Percentiles rank a stretch among this genome's conserved stretches.
phyloP scores from a whole-genome alignment of 192 early-diverging fungal genomes.

The Gonapodya prolifera region DNA sequence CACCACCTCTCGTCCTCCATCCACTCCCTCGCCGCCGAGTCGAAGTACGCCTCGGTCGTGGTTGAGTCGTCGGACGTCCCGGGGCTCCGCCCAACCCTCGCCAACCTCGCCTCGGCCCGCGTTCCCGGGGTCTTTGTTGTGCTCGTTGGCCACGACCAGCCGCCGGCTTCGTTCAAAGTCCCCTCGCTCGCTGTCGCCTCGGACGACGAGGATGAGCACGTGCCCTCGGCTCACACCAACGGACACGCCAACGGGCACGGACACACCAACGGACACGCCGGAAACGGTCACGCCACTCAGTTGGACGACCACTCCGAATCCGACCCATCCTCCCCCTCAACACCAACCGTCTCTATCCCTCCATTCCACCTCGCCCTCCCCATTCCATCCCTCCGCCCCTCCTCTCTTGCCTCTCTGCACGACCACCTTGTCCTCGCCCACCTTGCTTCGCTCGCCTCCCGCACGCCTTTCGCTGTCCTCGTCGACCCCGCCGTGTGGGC shows the following conservation, averaged over 20 bases:
- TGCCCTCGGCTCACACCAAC: not conserved
- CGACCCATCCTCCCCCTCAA: too few relatives aligned
- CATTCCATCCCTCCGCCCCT: not conserved
- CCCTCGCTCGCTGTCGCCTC: not conserved
- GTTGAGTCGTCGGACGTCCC: not conserved
- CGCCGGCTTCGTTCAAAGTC: not conserved
- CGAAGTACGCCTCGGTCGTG: not conserved
- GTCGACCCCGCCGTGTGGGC: not conserved
- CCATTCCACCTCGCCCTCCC: not conserved
- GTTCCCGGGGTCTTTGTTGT: not conserved
- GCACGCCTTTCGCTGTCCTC: not conserved
- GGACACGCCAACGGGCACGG: not conserved
- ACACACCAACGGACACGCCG: not conserved
- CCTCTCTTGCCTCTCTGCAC: not conserved
- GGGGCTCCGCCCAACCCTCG: not conserved
- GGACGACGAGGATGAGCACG: not conserved
- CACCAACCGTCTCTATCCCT: not conserved
- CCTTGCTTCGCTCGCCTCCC: not conserved
- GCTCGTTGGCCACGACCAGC: not conserved
- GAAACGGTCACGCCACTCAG: too few relatives aligned
- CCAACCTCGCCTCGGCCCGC: not conserved
- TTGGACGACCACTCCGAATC: too few relatives aligned
- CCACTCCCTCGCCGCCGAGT: not conserved
- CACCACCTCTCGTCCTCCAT: not conserved
- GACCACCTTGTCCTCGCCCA: not conserved